Conservation (phyloP, 129 eudicot genomes). For the Tagetes erecta region DNA sequence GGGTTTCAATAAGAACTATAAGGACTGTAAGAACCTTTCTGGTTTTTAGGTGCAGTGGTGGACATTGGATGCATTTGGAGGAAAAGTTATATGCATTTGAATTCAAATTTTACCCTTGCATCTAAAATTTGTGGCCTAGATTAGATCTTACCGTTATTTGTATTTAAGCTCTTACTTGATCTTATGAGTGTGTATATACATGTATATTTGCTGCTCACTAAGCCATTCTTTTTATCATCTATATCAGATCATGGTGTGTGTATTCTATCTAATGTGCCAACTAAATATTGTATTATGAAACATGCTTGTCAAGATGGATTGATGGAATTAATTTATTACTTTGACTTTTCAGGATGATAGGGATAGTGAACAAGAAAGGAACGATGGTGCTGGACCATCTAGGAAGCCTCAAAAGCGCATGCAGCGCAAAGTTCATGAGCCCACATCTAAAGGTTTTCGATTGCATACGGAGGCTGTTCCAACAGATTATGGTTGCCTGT, state of each 20-base stretch:
- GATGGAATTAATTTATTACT: slow-evolving; percentile 4
- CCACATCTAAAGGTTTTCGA: slow-evolving; percentile 47
- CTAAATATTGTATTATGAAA: slow-evolving; percentile 18
- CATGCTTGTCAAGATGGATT: slow-evolving; percentile 28
- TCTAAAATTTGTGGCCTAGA: neutral
- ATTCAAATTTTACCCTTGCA: neutral
- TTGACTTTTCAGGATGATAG: slow-evolving; percentile 63
- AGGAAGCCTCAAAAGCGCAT: slow-evolving; percentile 72
- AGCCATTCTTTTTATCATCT: slow-evolving; percentile 10
- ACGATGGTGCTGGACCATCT: slow-evolving; percentile 72
- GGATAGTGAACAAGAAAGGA: slow-evolving; percentile 89
- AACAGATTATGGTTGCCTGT: slow-evolving; percentile 58
- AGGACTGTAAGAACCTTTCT: neutral
- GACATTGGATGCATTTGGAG: neutral
- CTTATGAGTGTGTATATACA: neutral
- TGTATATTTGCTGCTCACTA: slow-evolving; percentile 6
- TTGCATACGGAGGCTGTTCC: slow-evolving; percentile 48
- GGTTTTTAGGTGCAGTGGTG: neutral
- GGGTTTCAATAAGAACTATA: neutral
- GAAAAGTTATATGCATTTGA: neutral
- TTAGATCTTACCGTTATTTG: neutral
- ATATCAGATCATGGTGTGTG: slow-evolving; percentile 11
- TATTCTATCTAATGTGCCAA: slow-evolving; percentile 10
- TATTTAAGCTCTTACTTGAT: neutral
- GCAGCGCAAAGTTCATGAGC: slow-evolving; percentile 53